phyloP scores from a whole-genome alignment of 371 early-diverging fungal species.

The Coemansia sp. region DNA sequence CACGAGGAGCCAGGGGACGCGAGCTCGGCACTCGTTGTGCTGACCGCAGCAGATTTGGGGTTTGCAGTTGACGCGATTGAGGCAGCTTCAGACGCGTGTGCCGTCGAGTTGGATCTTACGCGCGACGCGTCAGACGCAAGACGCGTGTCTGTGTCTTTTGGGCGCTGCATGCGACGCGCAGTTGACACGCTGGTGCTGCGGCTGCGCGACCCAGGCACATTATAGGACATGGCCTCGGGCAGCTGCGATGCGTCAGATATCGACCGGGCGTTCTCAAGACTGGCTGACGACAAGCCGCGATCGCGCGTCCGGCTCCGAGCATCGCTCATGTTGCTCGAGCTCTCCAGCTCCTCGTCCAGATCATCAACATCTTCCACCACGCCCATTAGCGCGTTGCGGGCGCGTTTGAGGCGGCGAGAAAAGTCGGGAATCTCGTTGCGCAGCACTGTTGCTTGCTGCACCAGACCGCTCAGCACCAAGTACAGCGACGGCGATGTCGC shows the following conservation, averaged over 20 bases:
- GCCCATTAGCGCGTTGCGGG: constrained; percentile 53
- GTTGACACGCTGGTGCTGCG: constrained; percentile 39
- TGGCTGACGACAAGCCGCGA: constrained; percentile 48
- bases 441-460: constrained; percentile 45
- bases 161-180: constrained; percentile 3
- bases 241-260: background rate
- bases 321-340: background rate
- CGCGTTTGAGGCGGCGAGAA: constrained; percentile 45
- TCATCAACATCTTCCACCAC: constrained; percentile 51
- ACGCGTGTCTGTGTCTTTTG: constrained; percentile 3
- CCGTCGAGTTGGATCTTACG: constrained; percentile 28
- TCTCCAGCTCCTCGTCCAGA: constrained; percentile 48
- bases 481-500: constrained; percentile 51
- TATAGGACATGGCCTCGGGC: background rate
- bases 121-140: background rate
- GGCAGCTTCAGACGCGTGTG: constrained; percentile 32
- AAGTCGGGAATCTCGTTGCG: constrained; percentile 49
- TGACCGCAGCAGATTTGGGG: constrained; percentile 9
- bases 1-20: constrained; percentile 20
- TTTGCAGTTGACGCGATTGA: constrained; percentile 24
- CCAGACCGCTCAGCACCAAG: constrained; percentile 46
- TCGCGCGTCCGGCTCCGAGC: constrained; percentile 25
- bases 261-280: constrained; percentile 35
- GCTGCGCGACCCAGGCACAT: constrained; percentile 15
- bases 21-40: constrained; percentile 6